Base-by-base conservation (phyloP, 257 asterid genomes). In the Salvia rosmarinus region DNA sequence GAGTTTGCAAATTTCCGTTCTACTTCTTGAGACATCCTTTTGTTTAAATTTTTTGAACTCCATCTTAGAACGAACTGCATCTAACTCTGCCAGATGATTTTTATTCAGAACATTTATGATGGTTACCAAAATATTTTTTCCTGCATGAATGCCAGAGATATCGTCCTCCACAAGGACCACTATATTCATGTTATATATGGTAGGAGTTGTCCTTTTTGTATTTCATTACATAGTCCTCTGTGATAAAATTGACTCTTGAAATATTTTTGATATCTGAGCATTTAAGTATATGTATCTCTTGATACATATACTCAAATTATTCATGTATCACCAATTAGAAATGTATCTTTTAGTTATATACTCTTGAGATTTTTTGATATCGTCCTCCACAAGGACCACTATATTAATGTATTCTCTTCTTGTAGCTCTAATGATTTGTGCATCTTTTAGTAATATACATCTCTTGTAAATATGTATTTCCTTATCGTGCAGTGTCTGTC, bases 381-480 rank as follows among this genome's bases (percentile, higher is more conserved):
- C n/a, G n/a, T n/a, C n/a, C n/a, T n/a, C n/a, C n/a, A n/a, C n/a
- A n/a, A n/a, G n/a, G n/a, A n/a, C n/a, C n/a, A n/a, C n/a, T n/a
- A n/a, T n/a, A n/a, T n/a, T n/a, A n/a, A n/a, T n/a, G n/a, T n/a
- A n/a, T n/a, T n/a, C n/a, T n/a, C n/a, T 20, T 68, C 7, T 13
- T 68, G 50, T 23, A 68, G 63, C 71, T 28, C 25, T 64, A 47
- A 9, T n/a, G 71, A 23, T 64, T 3, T 12, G 2, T 42, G 14
- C 55, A 62, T 62, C 42, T n/a, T 37, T 62, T 54, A 44, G 13
- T 20, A 28, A 21, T 19, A 39, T 12, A 63, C 54, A 13, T 30
- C 32, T 25, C 25, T 10, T n/a, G 21, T 40, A 25, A 25, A 25
- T 28, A 49, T 66, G 47, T n/a, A 16, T 30, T 28, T 46, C 6